Percentiles rank a stretch among this genome's conserved stretches.
Conservation (phyloP, 257 asterid genomes). For the Solanum phureja region DNA sequence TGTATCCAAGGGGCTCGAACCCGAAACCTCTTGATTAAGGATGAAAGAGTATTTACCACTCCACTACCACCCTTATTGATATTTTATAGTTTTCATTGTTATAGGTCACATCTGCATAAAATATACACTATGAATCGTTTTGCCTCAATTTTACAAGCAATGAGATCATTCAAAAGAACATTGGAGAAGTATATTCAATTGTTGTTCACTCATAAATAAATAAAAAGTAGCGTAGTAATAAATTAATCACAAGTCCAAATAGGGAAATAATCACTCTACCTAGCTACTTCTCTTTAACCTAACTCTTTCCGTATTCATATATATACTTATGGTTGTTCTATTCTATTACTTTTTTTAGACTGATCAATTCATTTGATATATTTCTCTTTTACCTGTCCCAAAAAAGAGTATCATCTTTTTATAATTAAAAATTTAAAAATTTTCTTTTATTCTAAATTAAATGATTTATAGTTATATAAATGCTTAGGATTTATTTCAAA, state of each 20-base stretch:
- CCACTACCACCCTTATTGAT: too few relatives aligned
- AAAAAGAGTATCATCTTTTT: not conserved
- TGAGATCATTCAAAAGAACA: not conserved
- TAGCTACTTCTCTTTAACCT: not conserved
- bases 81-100: not conserved
- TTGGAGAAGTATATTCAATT: not conserved
- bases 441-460: too few relatives aligned
- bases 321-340: not conserved
- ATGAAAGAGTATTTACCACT: too few relatives aligned
- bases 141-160: not conserved
- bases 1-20: too few relatives aligned
- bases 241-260: not conserved
- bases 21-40: too few relatives aligned
- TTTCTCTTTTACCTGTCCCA: too few relatives aligned
- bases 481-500: too few relatives aligned
- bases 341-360: not conserved
- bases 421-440: too few relatives aligned
- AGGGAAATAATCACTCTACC: not conserved
- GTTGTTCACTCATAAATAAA: not conserved
- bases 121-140: not conserved
- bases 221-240: not conserved
- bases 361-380: not conserved
- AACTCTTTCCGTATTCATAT: not conserved
- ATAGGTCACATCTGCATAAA: not conserved
- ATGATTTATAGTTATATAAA: too few relatives aligned